Evolutionary conservation across 2,329 filamentous ascomycete genomes (phyloP), one percentile per base, ranked within the genome.

Genomic region (Neofusicoccum laricinum): DNA sequence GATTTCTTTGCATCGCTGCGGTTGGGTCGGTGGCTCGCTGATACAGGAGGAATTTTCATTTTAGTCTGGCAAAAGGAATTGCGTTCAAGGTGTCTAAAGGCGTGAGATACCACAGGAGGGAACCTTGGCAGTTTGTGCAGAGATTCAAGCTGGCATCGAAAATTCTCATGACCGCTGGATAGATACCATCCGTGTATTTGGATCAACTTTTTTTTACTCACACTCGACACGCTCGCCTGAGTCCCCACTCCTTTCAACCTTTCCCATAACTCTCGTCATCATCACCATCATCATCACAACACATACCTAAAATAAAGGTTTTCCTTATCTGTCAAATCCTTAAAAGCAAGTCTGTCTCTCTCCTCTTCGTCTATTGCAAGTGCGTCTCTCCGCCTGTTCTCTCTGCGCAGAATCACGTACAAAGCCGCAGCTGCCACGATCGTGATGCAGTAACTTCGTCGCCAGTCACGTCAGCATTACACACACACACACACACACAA

Each of bases 231-330:
- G 15, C 36, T 14, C 14, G 7, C 8, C 21, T n/a, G 38, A 21
- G 21, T 40, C 30, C 34, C n/a, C 57, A 43, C 57, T 12, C 30
- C 65, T 64, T 63, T 64, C 51, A 67, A 46, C 69, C 66, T 64
- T 48, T 59, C 63, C 64, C 65, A 67, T 53, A 36, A 41, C 34
- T 34, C 19, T 69, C 70, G 7, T 30, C 25, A 30, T 30, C 25
- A 30, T 30, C 25, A 6, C 7, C 25, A 6, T 30, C 25, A 6
- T 71, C 67, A 64, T 70, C 71, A 85, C 62, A 84, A 72, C 0
- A 82, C 84, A 67, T 90, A 91, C 69, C 82, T 79, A 69, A 91
- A 91, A 70, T 88, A 88, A 1, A 82, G 82, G 68, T 91, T 90
- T 74, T 90, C 80, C 72, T 85, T 86, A 68, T 91, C 89, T 0